Percentiles rank a stretch among this genome's conserved stretches.
Evolutionary conservation across 2,329 filamentous ascomycete species (phyloP).

Genomic region (Cryphonectria japonica): DNA sequence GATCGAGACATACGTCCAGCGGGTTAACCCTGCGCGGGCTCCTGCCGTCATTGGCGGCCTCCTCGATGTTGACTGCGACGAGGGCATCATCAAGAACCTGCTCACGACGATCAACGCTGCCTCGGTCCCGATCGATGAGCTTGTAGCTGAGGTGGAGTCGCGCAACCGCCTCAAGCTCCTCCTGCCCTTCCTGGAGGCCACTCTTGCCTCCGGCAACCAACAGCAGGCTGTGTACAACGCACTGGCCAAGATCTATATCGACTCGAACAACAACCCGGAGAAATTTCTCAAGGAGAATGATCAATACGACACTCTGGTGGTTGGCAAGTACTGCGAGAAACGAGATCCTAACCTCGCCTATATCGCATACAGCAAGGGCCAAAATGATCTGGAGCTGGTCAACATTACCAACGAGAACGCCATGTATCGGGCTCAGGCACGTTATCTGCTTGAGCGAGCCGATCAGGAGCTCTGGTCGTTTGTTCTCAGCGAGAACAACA

Average conservation of each 20-base stretch:
- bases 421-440: constrained; percentile 99
- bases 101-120: constrained; percentile 81
- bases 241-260: constrained; percentile 98
- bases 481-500: constrained; percentile 93
- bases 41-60: constrained; percentile 92
- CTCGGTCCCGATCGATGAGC: constrained; percentile 89
- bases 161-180: constrained; percentile 95
- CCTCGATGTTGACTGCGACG: constrained; percentile 95
- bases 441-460: constrained; percentile 88
- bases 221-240: constrained; percentile 98
- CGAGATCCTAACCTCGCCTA: constrained; percentile 93
- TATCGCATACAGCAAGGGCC: constrained; percentile 93
- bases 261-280: constrained; percentile 97
- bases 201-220: constrained; percentile 85
- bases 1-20: constrained; percentile 97
- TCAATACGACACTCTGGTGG: constrained; percentile 86
- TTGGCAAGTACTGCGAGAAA: constrained; percentile 99
- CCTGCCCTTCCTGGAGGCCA: constrained; percentile 93
- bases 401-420: constrained; percentile 98
- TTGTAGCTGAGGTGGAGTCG: constrained; percentile 92
- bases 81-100: constrained; percentile 92
- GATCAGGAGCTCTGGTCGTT: constrained; percentile 93
- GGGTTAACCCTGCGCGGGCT: constrained; percentile 88
- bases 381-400: constrained; percentile 96
- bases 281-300: constrained; percentile 98